phyloP scores from a whole-genome alignment of 805 yeast species.

The Yamadazyma kitorensis region DNA sequence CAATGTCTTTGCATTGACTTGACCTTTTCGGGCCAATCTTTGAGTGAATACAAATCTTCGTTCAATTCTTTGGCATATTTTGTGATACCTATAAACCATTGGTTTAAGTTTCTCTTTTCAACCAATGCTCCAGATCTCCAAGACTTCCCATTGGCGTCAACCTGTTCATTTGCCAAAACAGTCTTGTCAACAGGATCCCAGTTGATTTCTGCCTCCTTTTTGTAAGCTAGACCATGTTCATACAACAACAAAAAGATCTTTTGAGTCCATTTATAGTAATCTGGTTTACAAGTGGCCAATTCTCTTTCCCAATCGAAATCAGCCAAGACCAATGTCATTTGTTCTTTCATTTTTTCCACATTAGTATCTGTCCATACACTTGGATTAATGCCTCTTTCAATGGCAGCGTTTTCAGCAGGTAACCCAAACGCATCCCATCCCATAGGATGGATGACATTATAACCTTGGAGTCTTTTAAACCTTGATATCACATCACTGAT shows the following conservation, averaged over 20 bases:
- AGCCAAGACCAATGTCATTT: constrained; percentile 73
- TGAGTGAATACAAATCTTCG: constrained; percentile 58
- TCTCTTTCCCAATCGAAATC: constrained; percentile 95
- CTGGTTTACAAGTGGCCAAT: constrained; percentile 79
- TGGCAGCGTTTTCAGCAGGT: constrained; percentile 98
- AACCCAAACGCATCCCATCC: constrained; percentile 99
- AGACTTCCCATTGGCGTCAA: constrained; percentile 83
- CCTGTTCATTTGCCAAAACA: constrained; percentile 94
- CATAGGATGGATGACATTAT: constrained; percentile 88
- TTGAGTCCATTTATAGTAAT: constrained; percentile 92
- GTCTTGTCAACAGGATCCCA: constrained; percentile 98
- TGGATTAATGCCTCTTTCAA: constrained; percentile 78
- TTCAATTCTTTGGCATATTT: constrained; percentile 68
- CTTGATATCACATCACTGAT: constrained; percentile 83
- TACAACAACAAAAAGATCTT: constrained; percentile 70
- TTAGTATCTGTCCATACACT: constrained; percentile 78
- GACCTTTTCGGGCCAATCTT: constrained; percentile 86
- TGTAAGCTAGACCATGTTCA: constrained; percentile 79
- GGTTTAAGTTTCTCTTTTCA: constrained; percentile 75
- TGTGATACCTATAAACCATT: constrained; percentile 94
- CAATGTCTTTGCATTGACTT: constrained; percentile 89
- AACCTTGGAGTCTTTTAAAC: constrained; percentile 73
- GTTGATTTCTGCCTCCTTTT: constrained; percentile 83
- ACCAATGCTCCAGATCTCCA: constrained; percentile 98
- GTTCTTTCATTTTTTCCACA: constrained; percentile 82